Percentiles rank a stretch among this genome's conserved stretches.
Conservation (phyloP, 257 asterid genomes). For the Fraxinus excelsior region DNA sequence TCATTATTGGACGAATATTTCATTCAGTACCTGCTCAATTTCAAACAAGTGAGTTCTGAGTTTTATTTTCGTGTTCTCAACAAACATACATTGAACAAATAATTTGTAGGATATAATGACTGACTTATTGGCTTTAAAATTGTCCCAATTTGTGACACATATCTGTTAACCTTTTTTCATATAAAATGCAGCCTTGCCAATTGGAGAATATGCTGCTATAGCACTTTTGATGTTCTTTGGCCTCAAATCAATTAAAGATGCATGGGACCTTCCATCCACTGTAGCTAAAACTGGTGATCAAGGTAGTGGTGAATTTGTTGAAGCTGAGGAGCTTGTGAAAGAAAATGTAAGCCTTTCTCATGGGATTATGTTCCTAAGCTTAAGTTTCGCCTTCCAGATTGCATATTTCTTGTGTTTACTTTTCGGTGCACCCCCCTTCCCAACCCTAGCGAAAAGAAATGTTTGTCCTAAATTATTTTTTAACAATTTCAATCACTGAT, state of each 20-base stretch:
- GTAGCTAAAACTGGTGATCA: conserved; percentile 58
- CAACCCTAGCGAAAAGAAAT: neutral
- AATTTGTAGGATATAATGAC: neutral
- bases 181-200: conserved; percentile 68
- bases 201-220: conserved; percentile 94
- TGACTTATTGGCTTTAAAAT: neutral
- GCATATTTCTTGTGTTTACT: neutral
- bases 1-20: conserved; percentile 81
- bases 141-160: neutral
- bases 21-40: conserved; percentile 95
- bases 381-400: neutral
- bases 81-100: neutral
- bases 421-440: neutral
- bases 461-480: neutral
- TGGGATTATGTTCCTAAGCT: neutral
- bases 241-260: conserved; percentile 89
- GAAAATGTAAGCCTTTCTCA: conserved; percentile 52
- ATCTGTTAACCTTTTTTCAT: neutral
- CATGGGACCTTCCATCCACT: conserved; percentile 85
- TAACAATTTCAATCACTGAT: neutral
- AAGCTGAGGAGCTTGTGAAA: conserved; percentile 98
- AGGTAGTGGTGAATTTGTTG: conserved; percentile 68
- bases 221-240: conserved; percentile 95
- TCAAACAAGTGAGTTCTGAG: conserved; percentile 80
- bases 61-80: neutral